Percentiles rank a stretch among this genome's conserved stretches.
These are phyloP conservation scores for Trichosporon asahii DNA, from an alignment of 1,284 basidiomycete genomes.

Conservation along the genomic window DNA sequence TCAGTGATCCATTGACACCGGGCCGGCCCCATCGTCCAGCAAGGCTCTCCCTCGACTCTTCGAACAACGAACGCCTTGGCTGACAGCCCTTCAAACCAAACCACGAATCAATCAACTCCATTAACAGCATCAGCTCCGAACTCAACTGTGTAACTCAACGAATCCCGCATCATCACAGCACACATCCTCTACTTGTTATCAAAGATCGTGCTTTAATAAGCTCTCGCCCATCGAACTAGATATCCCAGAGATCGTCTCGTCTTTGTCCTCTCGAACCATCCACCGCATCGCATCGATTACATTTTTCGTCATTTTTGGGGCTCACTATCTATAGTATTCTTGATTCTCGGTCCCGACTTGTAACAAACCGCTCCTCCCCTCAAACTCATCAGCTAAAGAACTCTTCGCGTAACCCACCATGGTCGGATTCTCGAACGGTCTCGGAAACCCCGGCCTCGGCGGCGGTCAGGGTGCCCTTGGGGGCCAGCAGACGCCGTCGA, in stretches of 20 bases:
- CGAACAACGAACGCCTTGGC: not conserved
- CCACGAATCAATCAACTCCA: not conserved
- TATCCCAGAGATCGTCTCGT: not conserved
- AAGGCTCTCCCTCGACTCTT: not conserved
- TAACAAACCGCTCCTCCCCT: not conserved
- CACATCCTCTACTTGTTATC: not conserved
- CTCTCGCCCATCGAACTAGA: conserved; percentile 5
- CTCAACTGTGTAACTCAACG: conserved; percentile 5
- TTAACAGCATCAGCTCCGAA: conserved; percentile 4
- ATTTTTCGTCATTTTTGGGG: not conserved
- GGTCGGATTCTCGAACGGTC: conserved; percentile 32
- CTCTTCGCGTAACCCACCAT: not conserved
- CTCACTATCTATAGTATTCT: conserved; percentile 6
- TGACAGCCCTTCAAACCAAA: not conserved
- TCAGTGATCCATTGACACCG: conserved; percentile 1
- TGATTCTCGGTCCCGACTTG: conserved; percentile 7
- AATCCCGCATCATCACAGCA: conserved; percentile 3
- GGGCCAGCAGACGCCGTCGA: conserved; percentile 16
- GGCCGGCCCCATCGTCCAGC: conserved; percentile 5
- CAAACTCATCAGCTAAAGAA: conserved; percentile 3
- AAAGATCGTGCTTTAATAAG: not conserved
- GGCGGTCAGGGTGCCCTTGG: conserved; percentile 13
- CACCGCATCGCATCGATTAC: not conserved
- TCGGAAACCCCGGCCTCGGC: conserved; percentile 10
- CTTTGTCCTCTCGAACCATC: not conserved